These are phyloP conservation scores for Stemphylium beticola DNA, from an alignment of 2,329 filamentous ascomycete species.

Conservation along the genomic window DNA sequence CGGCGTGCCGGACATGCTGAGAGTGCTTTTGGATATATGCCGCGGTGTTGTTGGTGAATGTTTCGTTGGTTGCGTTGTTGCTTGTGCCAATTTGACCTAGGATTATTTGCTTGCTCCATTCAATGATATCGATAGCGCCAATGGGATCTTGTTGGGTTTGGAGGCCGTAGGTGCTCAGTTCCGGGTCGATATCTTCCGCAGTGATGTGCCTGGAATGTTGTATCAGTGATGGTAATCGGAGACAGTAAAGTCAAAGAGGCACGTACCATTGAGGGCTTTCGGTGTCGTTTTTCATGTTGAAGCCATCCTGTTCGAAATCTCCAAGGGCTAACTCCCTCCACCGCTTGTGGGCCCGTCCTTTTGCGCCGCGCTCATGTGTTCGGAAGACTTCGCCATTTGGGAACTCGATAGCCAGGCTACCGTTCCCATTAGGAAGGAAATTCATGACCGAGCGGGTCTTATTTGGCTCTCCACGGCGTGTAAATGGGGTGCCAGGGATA, in stretches of 20 bases:
- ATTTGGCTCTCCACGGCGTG: too few relatives aligned
- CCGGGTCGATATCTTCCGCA: background rate
- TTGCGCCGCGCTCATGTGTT: too few relatives aligned
- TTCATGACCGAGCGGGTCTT: too few relatives aligned
- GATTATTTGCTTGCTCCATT: conserved; percentile 11
- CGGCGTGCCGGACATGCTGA: background rate
- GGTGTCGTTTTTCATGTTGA: background rate
- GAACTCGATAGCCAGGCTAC: too few relatives aligned
- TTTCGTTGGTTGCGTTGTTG: conserved; percentile 2
- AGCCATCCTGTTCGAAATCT: background rate
- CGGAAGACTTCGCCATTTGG: too few relatives aligned
- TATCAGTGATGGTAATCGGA: background rate
- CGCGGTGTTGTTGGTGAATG: background rate
- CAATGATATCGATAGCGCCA: conserved; percentile 12
- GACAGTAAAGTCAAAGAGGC: background rate
- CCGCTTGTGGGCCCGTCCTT: too few relatives aligned
- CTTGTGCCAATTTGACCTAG: conserved; percentile 7
- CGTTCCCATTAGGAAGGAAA: too few relatives aligned
- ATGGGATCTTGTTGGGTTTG: conserved; percentile 10
- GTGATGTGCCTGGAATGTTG: conserved; percentile 2
- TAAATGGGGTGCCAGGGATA: too few relatives aligned
- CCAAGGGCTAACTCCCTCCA: too few relatives aligned
- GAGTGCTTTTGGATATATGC: background rate
- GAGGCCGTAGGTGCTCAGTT: conserved; percentile 6
- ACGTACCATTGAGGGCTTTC: background rate